A percentile compares a stretch with the other conserved stretches of the same genome.
Evolutionary conservation across 768 basidiomycete genomes (phyloP).

Genomic region (Suillus weaverae): DNA sequence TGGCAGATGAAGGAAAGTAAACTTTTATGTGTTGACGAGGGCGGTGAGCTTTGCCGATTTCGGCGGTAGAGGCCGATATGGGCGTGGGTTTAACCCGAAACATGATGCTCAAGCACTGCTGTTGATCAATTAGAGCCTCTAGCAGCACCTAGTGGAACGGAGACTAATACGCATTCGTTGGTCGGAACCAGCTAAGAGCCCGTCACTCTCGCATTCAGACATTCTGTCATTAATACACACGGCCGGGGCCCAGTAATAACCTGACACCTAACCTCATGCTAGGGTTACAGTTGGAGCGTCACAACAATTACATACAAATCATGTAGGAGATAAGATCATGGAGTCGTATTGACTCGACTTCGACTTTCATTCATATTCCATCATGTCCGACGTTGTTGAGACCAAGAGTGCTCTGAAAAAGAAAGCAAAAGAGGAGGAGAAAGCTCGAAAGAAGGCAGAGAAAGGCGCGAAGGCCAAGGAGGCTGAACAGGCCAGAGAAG

Average conservation of each 20-base stretch:
- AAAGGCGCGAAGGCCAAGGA: constrained; percentile 79
- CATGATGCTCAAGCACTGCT: constrained; percentile 3
- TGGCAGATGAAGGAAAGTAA: neutral
- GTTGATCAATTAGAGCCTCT: neutral
- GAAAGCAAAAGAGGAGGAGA: constrained; percentile 86
- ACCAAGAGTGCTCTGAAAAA: constrained; percentile 92
- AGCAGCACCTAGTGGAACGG: neutral
- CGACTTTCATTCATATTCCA: constrained; percentile 2
- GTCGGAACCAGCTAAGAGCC: neutral
- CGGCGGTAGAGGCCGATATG: constrained; percentile 18
- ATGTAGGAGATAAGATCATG: constrained; percentile 24
- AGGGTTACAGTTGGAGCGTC: constrained; percentile 11
- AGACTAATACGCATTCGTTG: neutral
- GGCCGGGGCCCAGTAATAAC: constrained; percentile 2
- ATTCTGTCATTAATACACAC: constrained; percentile 5
- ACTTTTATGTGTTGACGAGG: neutral
- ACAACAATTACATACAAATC: constrained; percentile 1
- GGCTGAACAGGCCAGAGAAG: constrained; percentile 68
- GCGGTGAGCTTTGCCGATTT: constrained; percentile 14
- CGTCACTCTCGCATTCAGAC: neutral
- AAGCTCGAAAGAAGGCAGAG: constrained; percentile 86
- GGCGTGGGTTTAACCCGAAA: constrained; percentile 9
- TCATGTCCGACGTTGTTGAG: constrained; percentile 17
- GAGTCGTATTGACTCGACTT: constrained; percentile 7
- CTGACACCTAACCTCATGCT: constrained; percentile 22